These are phyloP conservation scores for Bryum argenteum DNA, from an alignment of 225 moss, liverwort and hornwort genomes.

Conservation along the genomic window DNA sequence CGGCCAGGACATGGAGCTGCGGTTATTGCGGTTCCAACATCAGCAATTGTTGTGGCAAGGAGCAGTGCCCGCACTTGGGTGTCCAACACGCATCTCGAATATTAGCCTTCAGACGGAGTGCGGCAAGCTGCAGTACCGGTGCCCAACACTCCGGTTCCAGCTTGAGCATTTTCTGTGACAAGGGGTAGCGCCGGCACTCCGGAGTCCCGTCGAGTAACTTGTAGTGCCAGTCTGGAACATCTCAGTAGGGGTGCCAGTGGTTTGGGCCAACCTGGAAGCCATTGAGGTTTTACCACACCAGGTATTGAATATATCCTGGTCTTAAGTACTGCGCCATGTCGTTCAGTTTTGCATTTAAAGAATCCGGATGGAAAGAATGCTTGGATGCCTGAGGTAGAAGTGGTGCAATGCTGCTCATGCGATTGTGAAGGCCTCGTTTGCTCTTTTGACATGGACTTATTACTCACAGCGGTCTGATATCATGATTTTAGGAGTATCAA, in stretches of 20 bases:
- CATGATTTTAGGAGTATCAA: no score
- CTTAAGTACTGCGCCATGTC: neutral
- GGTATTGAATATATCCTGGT: conserved; percentile 25
- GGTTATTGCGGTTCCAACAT: no score
- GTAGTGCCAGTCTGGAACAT: conserved; percentile 45
- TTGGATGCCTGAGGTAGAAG: neutral
- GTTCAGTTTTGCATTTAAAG: neutral
- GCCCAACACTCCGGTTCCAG: no score
- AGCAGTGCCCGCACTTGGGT: no score
- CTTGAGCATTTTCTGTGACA: no score
- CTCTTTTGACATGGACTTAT: neutral
- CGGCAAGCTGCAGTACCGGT: no score
- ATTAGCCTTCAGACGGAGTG: no score
- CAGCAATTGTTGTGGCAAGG: no score
- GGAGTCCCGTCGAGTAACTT: no score
- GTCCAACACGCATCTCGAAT: no score
- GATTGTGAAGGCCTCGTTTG: neutral
- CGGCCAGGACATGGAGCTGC: no score
- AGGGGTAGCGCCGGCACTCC: no score
- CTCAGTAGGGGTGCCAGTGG: conserved; percentile 63
- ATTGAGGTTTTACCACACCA: conserved; percentile 56
- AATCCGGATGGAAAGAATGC: neutral
- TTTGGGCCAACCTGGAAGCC: conserved; percentile 65
- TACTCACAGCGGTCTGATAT: neutral
- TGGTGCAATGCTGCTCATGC: neutral